phyloP scores from a whole-genome alignment of 805 yeast species.

The Candida rishiriensis region DNA sequence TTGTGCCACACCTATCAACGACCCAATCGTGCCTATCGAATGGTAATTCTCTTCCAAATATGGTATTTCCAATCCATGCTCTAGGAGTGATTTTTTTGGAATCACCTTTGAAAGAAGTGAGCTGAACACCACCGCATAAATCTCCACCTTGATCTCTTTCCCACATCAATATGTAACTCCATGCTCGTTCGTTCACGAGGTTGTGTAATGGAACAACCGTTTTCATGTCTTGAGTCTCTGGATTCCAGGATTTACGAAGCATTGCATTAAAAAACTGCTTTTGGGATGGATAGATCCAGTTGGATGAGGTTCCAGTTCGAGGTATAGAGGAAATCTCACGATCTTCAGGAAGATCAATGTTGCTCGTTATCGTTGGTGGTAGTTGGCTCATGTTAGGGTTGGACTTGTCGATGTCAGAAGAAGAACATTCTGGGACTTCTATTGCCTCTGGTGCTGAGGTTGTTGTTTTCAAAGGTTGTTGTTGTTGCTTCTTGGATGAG shows the following conservation, averaged over 20 bases:
- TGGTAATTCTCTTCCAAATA: constrained; percentile 69
- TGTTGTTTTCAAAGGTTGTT: constrained; percentile 9
- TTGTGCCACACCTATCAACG: constrained; percentile 76
- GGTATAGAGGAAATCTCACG: constrained; percentile 82
- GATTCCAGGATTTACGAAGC: constrained; percentile 86
- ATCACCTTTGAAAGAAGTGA: constrained; percentile 88
- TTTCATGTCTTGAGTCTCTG: constrained; percentile 76
- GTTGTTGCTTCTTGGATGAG: not conserved
- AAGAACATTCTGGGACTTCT: constrained; percentile 41
- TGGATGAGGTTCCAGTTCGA: constrained; percentile 56
- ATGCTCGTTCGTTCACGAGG: constrained; percentile 87
- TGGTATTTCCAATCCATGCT: constrained; percentile 61
- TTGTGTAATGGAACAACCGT: constrained; percentile 93
- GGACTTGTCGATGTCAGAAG: constrained; percentile 35
- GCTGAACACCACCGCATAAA: constrained; percentile 77
- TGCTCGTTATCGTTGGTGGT: constrained; percentile 14
- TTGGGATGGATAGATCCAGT: constrained; percentile 96
- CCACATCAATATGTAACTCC: constrained; percentile 84
- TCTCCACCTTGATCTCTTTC: constrained; percentile 58
- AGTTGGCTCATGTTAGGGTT: constrained; percentile 22
- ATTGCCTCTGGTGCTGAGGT: constrained; percentile 32
- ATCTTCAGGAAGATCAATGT: constrained; percentile 55
- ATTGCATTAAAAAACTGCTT: constrained; percentile 93
- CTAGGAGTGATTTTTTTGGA: constrained; percentile 81
- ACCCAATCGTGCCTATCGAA: constrained; percentile 97